Percentiles rank a stretch among this genome's conserved stretches.
phyloP scores from a whole-genome alignment of 371 early-diverging fungal species.

The Mortierella sp. region DNA sequence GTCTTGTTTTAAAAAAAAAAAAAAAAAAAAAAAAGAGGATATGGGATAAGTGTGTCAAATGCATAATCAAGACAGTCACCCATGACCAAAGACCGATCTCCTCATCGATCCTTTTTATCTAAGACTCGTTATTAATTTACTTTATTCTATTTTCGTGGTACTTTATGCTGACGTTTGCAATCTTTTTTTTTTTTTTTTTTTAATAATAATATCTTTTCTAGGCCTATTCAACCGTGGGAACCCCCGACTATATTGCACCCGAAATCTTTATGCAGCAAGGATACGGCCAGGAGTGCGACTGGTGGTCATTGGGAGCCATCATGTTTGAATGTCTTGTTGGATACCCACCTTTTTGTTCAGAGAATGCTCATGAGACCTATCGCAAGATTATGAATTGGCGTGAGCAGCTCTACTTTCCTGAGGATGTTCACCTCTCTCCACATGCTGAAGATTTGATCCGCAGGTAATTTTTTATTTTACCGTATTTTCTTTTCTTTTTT shows the following conservation, averaged over 20 bases:
- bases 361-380: constrained; percentile 96
- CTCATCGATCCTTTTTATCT: no score
- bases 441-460: constrained; percentile 94
- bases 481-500: no score
- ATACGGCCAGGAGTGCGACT: constrained; percentile 98
- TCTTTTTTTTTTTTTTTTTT: background rate
- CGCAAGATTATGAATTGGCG: constrained; percentile 97
- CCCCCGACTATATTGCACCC: constrained; percentile 98
- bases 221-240: constrained; percentile 96
- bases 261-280: constrained; percentile 95
- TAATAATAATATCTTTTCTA: constrained; percentile 18
- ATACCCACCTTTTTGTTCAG: constrained; percentile 97
- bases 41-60: no score
- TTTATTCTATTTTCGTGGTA: background rate
- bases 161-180: background rate
- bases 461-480: constrained; percentile 64
- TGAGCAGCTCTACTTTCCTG: constrained; percentile 89
- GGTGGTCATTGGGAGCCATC: constrained; percentile 99
- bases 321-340: constrained; percentile 99
- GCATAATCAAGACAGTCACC: background rate
- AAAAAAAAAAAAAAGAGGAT: no score
- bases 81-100: background rate
- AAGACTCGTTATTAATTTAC: no score
- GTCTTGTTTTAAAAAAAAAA: no score
- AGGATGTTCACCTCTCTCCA: constrained; percentile 90